These are phyloP conservation scores for Fragilaria crotonensis DNA, from an alignment of 108 stramenopile genomes.

Conservation along the genomic window DNA sequence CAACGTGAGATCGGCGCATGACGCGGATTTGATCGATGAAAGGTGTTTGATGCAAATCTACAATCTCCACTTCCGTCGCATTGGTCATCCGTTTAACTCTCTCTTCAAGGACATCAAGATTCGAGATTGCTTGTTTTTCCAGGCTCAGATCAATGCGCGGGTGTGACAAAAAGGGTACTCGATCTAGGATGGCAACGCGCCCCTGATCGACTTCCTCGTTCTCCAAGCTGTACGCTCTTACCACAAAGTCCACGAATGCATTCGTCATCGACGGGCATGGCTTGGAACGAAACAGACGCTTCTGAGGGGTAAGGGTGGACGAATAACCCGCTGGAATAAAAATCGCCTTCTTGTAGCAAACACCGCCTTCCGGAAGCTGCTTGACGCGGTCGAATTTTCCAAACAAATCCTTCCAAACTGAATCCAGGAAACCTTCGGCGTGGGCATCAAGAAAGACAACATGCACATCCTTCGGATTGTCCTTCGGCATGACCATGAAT, in stretches of 20 bases:
- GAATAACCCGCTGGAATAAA: constrained; percentile 36
- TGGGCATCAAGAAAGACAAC: constrained; percentile 44
- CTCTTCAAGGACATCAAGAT: not conserved
- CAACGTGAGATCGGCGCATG: not conserved
- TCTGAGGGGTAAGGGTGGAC: constrained; percentile 9
- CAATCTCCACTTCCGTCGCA: not conserved
- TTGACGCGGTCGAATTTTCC: constrained; percentile 4
- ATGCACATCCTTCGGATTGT: not conserved
- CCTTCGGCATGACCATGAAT: constrained; percentile 12
- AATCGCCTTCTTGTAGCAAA: constrained; percentile 30
- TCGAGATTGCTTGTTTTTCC: not conserved
- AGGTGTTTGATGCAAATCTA: not conserved
- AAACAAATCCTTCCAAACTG: constrained; percentile 29
- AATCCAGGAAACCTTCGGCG: constrained; percentile 24
- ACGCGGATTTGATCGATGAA: not conserved
- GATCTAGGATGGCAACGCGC: constrained; percentile 29
- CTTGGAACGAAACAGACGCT: not conserved
- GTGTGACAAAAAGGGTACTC: constrained; percentile 31
- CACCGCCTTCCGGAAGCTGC: constrained; percentile 11
- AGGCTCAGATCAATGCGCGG: constrained; percentile 10
- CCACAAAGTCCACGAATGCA: constrained; percentile 20
- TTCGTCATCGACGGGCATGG: constrained; percentile 4
- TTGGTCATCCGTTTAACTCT: not conserved
- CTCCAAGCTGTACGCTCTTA: constrained; percentile 13
- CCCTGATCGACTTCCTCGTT: constrained; percentile 8